These are phyloP conservation scores for Fusarium verrucosum DNA, from an alignment of 2,329 filamentous ascomycete species.

Conservation along the genomic window DNA sequence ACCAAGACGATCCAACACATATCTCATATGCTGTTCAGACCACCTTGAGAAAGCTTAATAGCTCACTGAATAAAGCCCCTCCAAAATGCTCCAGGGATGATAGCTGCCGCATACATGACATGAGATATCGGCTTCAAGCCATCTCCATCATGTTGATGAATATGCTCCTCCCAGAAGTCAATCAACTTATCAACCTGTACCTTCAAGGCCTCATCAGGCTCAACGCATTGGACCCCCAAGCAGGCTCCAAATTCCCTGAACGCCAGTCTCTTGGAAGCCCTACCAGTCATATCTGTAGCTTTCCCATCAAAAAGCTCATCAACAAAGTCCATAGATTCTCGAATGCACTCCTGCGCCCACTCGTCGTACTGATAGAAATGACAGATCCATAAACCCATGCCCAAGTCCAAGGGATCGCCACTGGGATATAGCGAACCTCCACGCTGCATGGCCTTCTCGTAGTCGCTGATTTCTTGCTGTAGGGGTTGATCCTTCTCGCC, in stretches of 20 bases:
- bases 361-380: constrained; percentile 60
- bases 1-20: too few species aligned
- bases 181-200: constrained; percentile 44
- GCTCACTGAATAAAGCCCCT: too few species aligned
- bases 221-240: constrained; percentile 57
- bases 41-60: too few species aligned
- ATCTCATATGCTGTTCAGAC: too few species aligned
- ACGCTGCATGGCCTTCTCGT: constrained; percentile 57
- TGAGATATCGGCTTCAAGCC: constrained; percentile 63
- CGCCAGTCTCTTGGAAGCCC: constrained; percentile 51
- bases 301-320: constrained; percentile 33
- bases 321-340: constrained; percentile 44
- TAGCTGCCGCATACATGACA: constrained; percentile 66
- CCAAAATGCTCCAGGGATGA: constrained; percentile 57
- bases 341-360: constrained; percentile 54
- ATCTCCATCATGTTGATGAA: constrained; percentile 46
- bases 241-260: constrained; percentile 66
- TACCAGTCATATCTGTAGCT: constrained; percentile 37
- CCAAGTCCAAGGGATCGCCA: constrained; percentile 63
- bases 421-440: constrained; percentile 57
- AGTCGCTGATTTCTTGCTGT: constrained; percentile 61
- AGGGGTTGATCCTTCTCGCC: constrained; percentile 48
- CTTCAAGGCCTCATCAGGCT: constrained; percentile 47
- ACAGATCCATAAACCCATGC: constrained; percentile 67
- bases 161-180: constrained; percentile 49